These are phyloP conservation scores for Pseudocercospora vitis DNA, from an alignment of 2,329 filamentous ascomycete genomes.

Conservation along the genomic window DNA sequence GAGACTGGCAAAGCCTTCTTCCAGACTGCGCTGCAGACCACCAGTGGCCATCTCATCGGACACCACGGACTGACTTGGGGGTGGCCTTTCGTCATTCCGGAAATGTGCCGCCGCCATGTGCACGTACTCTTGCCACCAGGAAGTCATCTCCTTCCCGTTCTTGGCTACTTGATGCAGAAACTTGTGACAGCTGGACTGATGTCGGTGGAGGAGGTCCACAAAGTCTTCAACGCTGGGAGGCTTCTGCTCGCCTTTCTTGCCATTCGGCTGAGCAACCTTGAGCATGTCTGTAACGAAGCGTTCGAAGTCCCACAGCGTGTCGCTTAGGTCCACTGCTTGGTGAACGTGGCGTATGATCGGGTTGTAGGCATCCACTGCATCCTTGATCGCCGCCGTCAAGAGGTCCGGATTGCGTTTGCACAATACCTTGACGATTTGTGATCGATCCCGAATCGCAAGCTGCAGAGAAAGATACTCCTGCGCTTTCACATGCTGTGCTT, in stretches of 20 bases:
- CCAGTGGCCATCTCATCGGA: slow-evolving; percentile 41
- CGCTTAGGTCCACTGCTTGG: slow-evolving; percentile 67
- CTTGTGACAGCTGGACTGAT: slow-evolving; percentile 63
- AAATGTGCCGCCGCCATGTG: slow-evolving; percentile 61
- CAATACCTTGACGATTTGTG: slow-evolving; percentile 65
- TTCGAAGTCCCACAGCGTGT: slow-evolving; percentile 66
- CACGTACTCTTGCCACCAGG: slow-evolving; percentile 62
- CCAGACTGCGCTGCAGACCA: slow-evolving; percentile 45
- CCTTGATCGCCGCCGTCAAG: slow-evolving; percentile 66
- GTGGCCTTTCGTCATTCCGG: slow-evolving; percentile 34
- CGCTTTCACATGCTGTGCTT: slow-evolving; percentile 63
- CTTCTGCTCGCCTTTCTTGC: slow-evolving; percentile 33
- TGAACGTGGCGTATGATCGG: slow-evolving; percentile 73
- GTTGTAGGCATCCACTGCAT: slow-evolving; percentile 67
- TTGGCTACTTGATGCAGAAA: slow-evolving; percentile 70
- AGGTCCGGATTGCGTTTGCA: slow-evolving; percentile 70
- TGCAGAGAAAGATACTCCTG: slow-evolving; percentile 69
- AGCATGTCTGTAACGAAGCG: slow-evolving; percentile 71
- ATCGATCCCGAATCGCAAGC: slow-evolving; percentile 72
- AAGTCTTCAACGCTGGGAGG: slow-evolving; percentile 69
- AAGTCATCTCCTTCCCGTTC: slow-evolving; percentile 65
- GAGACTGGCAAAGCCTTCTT: slow-evolving; percentile 50
- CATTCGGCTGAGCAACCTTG: slow-evolving; percentile 47
- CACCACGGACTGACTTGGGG: slow-evolving; percentile 25
- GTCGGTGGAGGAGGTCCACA: slow-evolving; percentile 63